phyloP scores from a whole-genome alignment of 495 filamentous ascomycete genomes.

The Trichocladium antarcticum region DNA sequence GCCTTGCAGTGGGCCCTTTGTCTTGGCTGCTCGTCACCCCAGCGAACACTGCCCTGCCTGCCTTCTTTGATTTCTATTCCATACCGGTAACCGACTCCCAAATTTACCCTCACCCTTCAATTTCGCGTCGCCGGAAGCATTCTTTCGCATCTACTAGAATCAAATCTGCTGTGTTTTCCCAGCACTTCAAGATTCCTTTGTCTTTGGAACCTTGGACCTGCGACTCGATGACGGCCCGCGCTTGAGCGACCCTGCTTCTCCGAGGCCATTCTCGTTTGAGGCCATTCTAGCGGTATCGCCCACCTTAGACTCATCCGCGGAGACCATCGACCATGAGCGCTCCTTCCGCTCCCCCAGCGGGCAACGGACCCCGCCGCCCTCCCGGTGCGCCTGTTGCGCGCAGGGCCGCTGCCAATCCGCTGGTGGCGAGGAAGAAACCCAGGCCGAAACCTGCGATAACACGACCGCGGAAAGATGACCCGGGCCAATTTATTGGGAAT shows the following conservation, averaged over 20 bases:
- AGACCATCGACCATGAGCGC: conserved; percentile 42
- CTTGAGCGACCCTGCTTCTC: background rate
- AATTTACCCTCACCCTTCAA: no score
- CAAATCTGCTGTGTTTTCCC: no score
- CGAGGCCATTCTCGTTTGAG: background rate
- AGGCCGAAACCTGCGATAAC: conserved; percentile 10
- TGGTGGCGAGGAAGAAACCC: conserved; percentile 54
- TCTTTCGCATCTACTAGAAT: background rate
- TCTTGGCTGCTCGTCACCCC: background rate
- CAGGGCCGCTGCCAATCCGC: conserved; percentile 44
- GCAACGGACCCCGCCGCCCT: conserved; percentile 28
- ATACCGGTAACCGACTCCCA: no score
- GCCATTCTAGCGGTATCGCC: background rate
- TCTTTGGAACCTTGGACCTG: background rate
- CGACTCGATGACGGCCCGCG: conserved; percentile 7
- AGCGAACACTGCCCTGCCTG: no score
- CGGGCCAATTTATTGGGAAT: background rate
- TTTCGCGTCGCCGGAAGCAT: background rate
- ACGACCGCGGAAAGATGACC: background rate
- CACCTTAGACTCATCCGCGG: background rate
- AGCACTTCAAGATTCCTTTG: no score
- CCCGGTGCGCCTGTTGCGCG: conserved; percentile 29
- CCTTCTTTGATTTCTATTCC: no score
- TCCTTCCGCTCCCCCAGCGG: conserved; percentile 27
- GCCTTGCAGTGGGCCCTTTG: background rate